Base-by-base conservation (phyloP, 345 rosid species). In the Melaleuca quinquenervia region DNA sequence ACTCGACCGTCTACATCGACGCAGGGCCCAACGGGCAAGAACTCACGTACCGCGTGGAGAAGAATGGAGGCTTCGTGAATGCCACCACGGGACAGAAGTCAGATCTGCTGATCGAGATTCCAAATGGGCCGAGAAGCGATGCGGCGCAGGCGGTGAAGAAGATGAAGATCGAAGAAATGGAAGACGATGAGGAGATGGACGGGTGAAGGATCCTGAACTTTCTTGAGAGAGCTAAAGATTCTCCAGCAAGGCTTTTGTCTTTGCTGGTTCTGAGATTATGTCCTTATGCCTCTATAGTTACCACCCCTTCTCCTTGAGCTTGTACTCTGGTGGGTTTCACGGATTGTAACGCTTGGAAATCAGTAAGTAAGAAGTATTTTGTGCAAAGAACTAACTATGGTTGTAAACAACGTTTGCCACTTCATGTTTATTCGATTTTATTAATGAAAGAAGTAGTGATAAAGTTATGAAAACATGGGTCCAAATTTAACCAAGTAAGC, bases 91-190 rank as follows among this genome's bases (percentile, higher is more conserved):
- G 98, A 6, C 87, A 91, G 45, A 97, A 96, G 89, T 90, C 93
- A 0, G 98, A 97, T 22, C 90, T 96, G 13, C 82, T 96, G 87
- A 95, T 97, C 26, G 95, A 92, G 52, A 83, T 97, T 14, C 91
- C 95, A 0, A 90, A 83, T 6, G 94, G 91, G 8, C 85, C 88
- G 1, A 88, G 85, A 48, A 91, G 88, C 27, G 98, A 92, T 56
- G 94, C 98, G 26, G 93, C 94, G 14, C 95, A 97, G 87, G 93
- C 93, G 0, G 99, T 96, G 86, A 97, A 96, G 94, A 97, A 94
- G 93, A 94, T 96, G 99, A 95, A 87, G 91, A 93, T 97, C 1
- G 96, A 96, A 56, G 96, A 97, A 82, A 85, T 94, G 0, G 94
- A 89, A 0, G 97, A 92, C 7, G 97, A 93, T 15, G 96, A 95